Base-by-base conservation (phyloP, 148 eudicot species). In the Chenopodium suecicum region DNA sequence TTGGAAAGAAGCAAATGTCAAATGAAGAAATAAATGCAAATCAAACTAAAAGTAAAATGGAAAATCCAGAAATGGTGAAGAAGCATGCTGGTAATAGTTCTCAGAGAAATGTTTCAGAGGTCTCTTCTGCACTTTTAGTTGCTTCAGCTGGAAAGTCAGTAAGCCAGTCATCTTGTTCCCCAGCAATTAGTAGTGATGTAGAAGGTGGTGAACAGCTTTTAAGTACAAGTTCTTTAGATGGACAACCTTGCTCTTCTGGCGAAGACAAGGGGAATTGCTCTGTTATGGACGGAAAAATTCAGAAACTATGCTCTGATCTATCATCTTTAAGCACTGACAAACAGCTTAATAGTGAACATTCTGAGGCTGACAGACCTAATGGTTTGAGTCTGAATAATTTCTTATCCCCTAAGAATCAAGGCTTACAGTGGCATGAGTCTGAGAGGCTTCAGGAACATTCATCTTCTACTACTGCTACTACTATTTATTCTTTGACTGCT, bases 371-470 rank as follows among this genome's bases (percentile, higher is more conserved):
- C 37, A 78, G 78, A 78, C 83, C 56, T 27, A 81, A 80, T 83
- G 82, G 84, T 62, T 87, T 83, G 78, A 74, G 83, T 77, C 74
- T 80, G 85, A 87, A 81, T 83, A 83, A 68, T 56, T 50, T 80
- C 54, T 71, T 77, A 46, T 76, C 87, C 37, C 76, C 83, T 75
- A 78, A 64, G 32, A 47, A 63, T 83, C 85, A 88, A 20, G 82
- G 73, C 44, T 54, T 76, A 79, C 81, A 82, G 64, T 82, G 73
- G 63, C 75, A 41, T 73, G 84, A 86, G 78, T 50, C 72, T 58
- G 86, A 87, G 80, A 83, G 85, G n/a, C 74, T 79, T 79, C 83
- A 62, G 74, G 97, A 83, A 84, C 82, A 82, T 70, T 83, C 78
- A 32, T 37, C 64, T 13, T 81, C 87, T 44, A 6, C 44, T 41